Conservation (phyloP, 2,329 filamentous ascomycete genomes). For the Trichoderma cornu-damae region DNA sequence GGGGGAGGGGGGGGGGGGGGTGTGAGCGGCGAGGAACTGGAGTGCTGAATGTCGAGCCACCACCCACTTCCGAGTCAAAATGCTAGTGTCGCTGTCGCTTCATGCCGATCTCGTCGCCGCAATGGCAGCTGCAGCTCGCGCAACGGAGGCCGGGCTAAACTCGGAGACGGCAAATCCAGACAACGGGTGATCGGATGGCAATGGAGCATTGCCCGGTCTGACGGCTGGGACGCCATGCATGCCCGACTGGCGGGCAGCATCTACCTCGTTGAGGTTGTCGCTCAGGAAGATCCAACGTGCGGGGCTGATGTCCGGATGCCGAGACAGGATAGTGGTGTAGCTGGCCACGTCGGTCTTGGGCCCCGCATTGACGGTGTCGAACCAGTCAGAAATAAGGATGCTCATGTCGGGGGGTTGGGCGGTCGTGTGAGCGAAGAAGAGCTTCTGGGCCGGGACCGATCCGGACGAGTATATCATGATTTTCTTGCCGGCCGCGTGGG, state of each 20-base stretch:
- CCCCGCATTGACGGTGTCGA: constrained; percentile 77
- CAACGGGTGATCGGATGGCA: constrained; percentile 46
- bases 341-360: constrained; percentile 63
- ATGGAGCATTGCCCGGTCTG: constrained; percentile 64
- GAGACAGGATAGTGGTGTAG: constrained; percentile 58
- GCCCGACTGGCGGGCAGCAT: constrained; percentile 57
- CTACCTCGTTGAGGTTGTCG: constrained; percentile 68
- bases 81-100: not conserved
- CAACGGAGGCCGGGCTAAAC: constrained; percentile 29
- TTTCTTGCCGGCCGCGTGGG: constrained; percentile 50
- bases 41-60: not conserved
- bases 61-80: not conserved
- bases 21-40: not conserved
- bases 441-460: constrained; percentile 73
- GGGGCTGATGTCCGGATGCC: constrained; percentile 39
- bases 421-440: constrained; percentile 66
- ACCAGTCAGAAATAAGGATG: constrained; percentile 59
- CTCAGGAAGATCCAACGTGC: constrained; percentile 70
- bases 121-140: constrained; percentile 6
- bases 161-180: constrained; percentile 33
- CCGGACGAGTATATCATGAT: constrained; percentile 80
- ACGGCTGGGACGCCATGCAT: constrained; percentile 58
- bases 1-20: too few relatives aligned
- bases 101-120: not conserved
- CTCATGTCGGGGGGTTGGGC: constrained; percentile 55